phyloP scores from a whole-genome alignment of 805 yeast species.

The Tetrapisispora iriomotensis region DNA sequence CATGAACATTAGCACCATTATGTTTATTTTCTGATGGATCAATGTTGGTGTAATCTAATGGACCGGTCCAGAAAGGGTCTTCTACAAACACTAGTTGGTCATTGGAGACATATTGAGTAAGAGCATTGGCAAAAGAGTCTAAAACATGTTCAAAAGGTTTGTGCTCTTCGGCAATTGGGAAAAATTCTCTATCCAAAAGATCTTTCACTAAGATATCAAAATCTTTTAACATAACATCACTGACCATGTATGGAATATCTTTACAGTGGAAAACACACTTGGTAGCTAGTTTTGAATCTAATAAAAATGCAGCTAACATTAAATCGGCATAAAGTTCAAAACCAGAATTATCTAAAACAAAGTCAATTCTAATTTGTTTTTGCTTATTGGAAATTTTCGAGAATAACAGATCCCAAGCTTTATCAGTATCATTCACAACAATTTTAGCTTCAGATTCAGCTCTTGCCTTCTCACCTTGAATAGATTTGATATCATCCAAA shows the following conservation, averaged over 20 bases:
- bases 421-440: conserved; percentile 59
- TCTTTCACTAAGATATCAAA: conserved; percentile 49
- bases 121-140: conserved; percentile 37
- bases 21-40: conserved; percentile 39
- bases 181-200: conserved; percentile 42
- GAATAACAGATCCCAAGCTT: conserved; percentile 51
- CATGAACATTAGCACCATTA: conserved; percentile 48
- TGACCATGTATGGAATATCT: conserved; percentile 93
- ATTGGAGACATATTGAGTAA: conserved; percentile 34
- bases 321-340: conserved; percentile 90
- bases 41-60: conserved; percentile 65
- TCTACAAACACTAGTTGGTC: conserved; percentile 46
- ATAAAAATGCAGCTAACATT: conserved; percentile 49
- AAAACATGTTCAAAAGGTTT: conserved; percentile 33
- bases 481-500: conserved; percentile 77
- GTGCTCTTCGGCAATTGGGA: conserved; percentile 27
- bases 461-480: conserved; percentile 85
- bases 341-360: conserved; percentile 88
- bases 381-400: conserved; percentile 3
- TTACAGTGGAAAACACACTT: conserved; percentile 77
- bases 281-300: conserved; percentile 59
- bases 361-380: conserved; percentile 50
- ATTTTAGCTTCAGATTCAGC: conserved; percentile 73
- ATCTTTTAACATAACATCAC: conserved; percentile 87
- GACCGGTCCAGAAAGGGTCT: conserved; percentile 81